phyloP scores from a whole-genome alignment of 345 rosid genomes.

The Eucalyptus melliodora region DNA sequence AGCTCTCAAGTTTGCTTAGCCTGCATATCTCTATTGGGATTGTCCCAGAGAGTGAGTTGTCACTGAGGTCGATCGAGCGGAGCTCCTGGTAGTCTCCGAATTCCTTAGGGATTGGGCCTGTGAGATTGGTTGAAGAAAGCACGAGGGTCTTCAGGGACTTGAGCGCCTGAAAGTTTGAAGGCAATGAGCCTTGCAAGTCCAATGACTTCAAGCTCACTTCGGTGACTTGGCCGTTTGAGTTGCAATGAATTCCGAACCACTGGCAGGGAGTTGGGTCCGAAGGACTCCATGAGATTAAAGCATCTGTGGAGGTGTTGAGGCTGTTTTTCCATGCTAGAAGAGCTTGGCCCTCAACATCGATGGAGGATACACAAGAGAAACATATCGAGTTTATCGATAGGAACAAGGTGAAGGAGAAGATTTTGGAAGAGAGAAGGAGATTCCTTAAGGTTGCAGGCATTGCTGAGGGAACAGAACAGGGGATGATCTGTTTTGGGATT shows the following conservation, averaged over 20 bases:
- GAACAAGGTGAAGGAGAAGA: slow-evolving; percentile 30
- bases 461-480: not conserved
- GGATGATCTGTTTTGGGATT: slow-evolving; percentile 25
- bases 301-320: slow-evolving; percentile 38
- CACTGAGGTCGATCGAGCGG: slow-evolving; percentile 48
- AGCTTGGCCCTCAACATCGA: slow-evolving; percentile 61
- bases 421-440: slow-evolving; percentile 16
- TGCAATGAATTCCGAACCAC: slow-evolving; percentile 78
- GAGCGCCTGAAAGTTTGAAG: slow-evolving; percentile 43
- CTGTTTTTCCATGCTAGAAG: slow-evolving; percentile 73
- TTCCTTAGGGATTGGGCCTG: slow-evolving; percentile 57
- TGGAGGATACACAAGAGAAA: slow-evolving; percentile 25
- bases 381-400: slow-evolving; percentile 18
- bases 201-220: slow-evolving; percentile 41
- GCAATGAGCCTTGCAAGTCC: slow-evolving; percentile 61
- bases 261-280: slow-evolving; percentile 45
- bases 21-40: slow-evolving; percentile 62
- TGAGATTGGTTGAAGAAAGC: slow-evolving; percentile 64
- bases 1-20: slow-evolving; percentile 41
- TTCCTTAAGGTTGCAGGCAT: slow-evolving; percentile 4
- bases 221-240: slow-evolving; percentile 35
- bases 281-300: slow-evolving; percentile 46
- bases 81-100: slow-evolving; percentile 54
- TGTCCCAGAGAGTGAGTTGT: slow-evolving; percentile 60
- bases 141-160: slow-evolving; percentile 41